Evolutionary conservation across 176 grass and related monocot species (phyloP).

Genomic region (Alloteropsis semialata): DNA sequence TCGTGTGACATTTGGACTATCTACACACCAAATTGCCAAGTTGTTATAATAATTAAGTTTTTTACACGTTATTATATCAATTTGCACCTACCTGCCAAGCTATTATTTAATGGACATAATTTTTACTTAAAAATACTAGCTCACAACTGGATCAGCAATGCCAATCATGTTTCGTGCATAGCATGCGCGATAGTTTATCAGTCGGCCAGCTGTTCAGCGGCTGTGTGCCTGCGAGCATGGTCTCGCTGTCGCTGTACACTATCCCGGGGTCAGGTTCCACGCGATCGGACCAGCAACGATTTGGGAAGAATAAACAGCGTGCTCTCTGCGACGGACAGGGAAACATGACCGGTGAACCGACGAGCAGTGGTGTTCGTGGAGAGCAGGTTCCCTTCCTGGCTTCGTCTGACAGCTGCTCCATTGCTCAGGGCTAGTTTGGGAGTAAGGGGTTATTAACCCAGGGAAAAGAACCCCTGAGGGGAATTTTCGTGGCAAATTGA

Average conservation of each 20-base stretch:
- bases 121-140: too few species aligned
- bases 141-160: too few species aligned
- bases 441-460: too few species aligned
- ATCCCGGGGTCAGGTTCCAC: not conserved
- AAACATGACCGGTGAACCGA: not conserved
- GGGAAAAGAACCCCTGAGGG: too few species aligned
- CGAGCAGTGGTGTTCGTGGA: slow-evolving; percentile 19
- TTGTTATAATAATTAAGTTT: too few species aligned
- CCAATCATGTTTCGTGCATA: not conserved
- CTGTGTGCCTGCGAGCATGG: not conserved
- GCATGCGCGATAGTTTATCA: not conserved
- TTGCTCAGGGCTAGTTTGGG: too few species aligned
- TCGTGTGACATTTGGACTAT: too few species aligned
- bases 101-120: too few species aligned
- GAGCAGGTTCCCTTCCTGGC: not conserved
- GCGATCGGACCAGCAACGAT: not conserved
- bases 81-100: too few species aligned
- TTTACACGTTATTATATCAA: too few species aligned
- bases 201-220: not conserved
- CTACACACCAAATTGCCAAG: too few species aligned
- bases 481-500: too few species aligned
- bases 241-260: not conserved
- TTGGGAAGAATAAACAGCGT: not conserved
- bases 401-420: slow-evolving; percentile 14
- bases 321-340: not conserved